phyloP scores from a whole-genome alignment of 75 land plant species.

The Picea glauca region DNA sequence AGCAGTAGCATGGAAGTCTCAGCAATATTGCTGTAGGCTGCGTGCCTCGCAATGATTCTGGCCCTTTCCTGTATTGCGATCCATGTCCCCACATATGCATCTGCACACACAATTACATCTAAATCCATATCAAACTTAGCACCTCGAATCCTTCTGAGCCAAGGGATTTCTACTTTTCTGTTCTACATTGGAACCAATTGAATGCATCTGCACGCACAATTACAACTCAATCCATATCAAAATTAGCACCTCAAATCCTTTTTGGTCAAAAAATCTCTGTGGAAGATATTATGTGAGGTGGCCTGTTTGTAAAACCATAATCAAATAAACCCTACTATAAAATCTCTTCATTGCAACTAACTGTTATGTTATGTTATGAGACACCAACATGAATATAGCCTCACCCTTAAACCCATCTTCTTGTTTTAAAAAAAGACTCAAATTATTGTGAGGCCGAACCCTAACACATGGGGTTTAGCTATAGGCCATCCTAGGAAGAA shows the following conservation, averaged over 20 bases:
- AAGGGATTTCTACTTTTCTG: not conserved
- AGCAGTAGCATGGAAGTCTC: constrained; percentile 57
- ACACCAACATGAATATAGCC: too few species aligned
- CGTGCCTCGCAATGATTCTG: constrained; percentile 44
- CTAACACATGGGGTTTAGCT: too few species aligned
- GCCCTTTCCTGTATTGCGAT: constrained; percentile 50
- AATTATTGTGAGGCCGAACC: too few species aligned
- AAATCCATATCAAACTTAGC: not conserved
- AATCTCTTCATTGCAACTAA: constrained; percentile 33
- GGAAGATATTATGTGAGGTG: too few species aligned
- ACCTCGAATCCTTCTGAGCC: not conserved
- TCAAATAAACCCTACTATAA: too few species aligned
- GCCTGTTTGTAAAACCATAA: too few species aligned
- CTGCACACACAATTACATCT: constrained; percentile 20
- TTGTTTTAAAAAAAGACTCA: too few species aligned
- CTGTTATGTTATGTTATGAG: constrained; percentile 10
- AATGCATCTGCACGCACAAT: constrained; percentile 44
- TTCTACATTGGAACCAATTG: constrained; percentile 53
- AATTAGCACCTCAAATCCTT: not conserved
- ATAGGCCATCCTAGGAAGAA: too few species aligned
- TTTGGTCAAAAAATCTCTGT: constrained; percentile 3
- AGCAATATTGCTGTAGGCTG: constrained; percentile 44
- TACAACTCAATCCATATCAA: not conserved
- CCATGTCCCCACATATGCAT: constrained; percentile 74
- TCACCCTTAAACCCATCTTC: too few species aligned